Base-by-base conservation (phyloP, 768 basidiomycete species). In the Galerina marginata region DNA sequence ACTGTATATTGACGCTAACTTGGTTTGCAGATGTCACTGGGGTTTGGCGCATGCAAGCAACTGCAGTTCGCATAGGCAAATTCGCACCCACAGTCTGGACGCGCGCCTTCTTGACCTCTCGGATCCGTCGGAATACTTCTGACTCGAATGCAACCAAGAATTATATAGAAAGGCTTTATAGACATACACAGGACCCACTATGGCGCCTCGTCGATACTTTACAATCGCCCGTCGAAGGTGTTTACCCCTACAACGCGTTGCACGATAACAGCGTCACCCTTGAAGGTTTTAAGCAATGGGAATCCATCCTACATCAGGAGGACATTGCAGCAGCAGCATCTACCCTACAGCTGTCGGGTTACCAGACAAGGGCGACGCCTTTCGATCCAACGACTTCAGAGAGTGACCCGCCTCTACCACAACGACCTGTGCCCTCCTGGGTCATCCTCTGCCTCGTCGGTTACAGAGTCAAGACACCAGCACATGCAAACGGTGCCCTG, bases 371-470 rank as follows among this genome's bases (percentile, higher is more conserved):
- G 40, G 36, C 51, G 6, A 20, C 20, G n/a, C 20, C 15, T 15
- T 4, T n/a, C 55, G 15, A 49, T 14, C 6, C 38, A 2, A 16
- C 44, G 4, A 20, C 10, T 33, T 14, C 36, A 29, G n/a, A 25
- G 44, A 33, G 20, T 23, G 6, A 26, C 6, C n/a, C 9, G n/a
- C 16, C 25, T 7, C 16, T 15, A 5, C 38, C 49, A 48, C 15
- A 11, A 4, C 14, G 10, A 33, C 7, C 58, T 10, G 26, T 76
- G 11, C 88, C 89, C 0, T 63, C 78, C 0, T 90, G 87, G 87
- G 72, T 87, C n/a, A 68, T 82, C 10, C 71, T 90, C 33, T 77
- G 80, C 46, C 74, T 89, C 43, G 71, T 82, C 14, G 72, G 69
- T 3, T 79, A 78, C 71, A 83, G 79, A 68, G 75, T 86, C 10